Percentiles rank a stretch among this genome's conserved stretches.
Conservation (phyloP, 805 yeast genomes). For the Sugiyamaella valdiviana region DNA sequence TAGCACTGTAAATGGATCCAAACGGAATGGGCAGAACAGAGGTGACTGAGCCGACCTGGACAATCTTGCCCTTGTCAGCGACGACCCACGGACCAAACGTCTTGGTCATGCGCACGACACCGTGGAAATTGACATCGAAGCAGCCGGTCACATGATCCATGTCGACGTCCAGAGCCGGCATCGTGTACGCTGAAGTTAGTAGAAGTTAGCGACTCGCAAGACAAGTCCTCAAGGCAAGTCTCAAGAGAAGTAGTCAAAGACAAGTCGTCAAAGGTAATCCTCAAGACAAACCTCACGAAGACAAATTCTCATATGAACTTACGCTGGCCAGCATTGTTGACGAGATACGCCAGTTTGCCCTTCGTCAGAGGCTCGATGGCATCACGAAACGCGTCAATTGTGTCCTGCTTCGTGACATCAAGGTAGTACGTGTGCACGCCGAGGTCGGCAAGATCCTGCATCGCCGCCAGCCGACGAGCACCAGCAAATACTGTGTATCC, state of each 20-base stretch:
- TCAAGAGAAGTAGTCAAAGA: no score
- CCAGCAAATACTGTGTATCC: conserved; percentile 53
- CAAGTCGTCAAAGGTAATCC: no score
- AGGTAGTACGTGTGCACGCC: conserved; percentile 44
- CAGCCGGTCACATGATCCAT: conserved; percentile 48
- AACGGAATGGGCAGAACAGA: conserved; percentile 70
- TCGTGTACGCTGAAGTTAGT: conserved; percentile 44
- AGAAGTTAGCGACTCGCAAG: no score
- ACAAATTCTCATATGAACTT: no score
- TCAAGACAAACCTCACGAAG: no score
- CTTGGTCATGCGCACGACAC: conserved; percentile 57
- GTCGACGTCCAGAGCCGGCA: conserved; percentile 61
- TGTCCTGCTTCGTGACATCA: conserved; percentile 50
- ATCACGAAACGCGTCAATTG: conserved; percentile 39
- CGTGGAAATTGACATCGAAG: conserved; percentile 63
- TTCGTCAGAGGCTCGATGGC: conserved; percentile 34
- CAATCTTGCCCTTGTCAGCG: conserved; percentile 60
- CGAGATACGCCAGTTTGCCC: conserved; percentile 46
- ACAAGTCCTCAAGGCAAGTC: no score
- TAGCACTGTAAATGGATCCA: conserved; percentile 56
- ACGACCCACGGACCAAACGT: conserved; percentile 52
- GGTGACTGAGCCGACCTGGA: conserved; percentile 68
- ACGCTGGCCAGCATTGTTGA: conserved; percentile 66
- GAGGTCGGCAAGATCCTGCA: conserved; percentile 43
- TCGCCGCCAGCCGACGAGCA: conserved; percentile 59